A percentile compares a stretch with the other conserved stretches of the same genome.
Evolutionary conservation across 805 yeast species (phyloP).

Genomic region (Groenewaldozyma tartarivorans): DNA sequence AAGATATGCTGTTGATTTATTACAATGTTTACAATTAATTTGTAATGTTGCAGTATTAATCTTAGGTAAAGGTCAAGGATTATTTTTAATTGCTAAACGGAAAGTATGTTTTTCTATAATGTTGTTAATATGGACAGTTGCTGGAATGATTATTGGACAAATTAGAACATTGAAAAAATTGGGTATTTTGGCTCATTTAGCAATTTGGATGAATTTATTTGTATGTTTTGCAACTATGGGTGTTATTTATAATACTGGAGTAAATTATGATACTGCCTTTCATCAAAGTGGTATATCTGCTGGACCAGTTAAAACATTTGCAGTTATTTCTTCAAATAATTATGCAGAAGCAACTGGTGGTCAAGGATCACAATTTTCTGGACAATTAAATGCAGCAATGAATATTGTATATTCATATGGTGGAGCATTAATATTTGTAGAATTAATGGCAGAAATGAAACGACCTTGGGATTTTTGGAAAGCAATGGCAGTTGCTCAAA

Average conservation of each 20-base stretch:
- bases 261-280: slow-evolving; percentile 25
- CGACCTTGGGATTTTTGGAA: slow-evolving; percentile 42
- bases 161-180: slow-evolving; percentile 32
- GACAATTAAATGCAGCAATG: slow-evolving; percentile 32
- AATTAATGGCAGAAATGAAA: slow-evolving; percentile 40
- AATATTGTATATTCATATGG: slow-evolving; percentile 43
- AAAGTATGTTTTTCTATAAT: slow-evolving; percentile 33
- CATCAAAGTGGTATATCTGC: slow-evolving; percentile 6
- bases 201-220: slow-evolving; percentile 41
- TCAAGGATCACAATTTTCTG: slow-evolving; percentile 8
- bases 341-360: slow-evolving; percentile 1
- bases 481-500: slow-evolving; percentile 36
- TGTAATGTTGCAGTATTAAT: slow-evolving; percentile 36
- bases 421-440: slow-evolving; percentile 43
- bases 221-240: slow-evolving; percentile 38
- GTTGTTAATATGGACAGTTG: slow-evolving; percentile 35
- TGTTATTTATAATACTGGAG: slow-evolving; percentile 26
- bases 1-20: slow-evolving; percentile 27
- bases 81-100: slow-evolving; percentile 29
- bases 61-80: slow-evolving; percentile 34
- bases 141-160: slow-evolving; percentile 36
- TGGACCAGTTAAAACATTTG: slow-evolving; percentile 18
- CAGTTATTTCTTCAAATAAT: slow-evolving; percentile 18
- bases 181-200: slow-evolving; percentile 35
- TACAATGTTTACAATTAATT: slow-evolving; percentile 36